Evolutionary conservation across 2,329 filamentous ascomycete species (phyloP), one percentile per base, ranked within the genome.

Genomic region (Leptodontidium sp.): DNA sequence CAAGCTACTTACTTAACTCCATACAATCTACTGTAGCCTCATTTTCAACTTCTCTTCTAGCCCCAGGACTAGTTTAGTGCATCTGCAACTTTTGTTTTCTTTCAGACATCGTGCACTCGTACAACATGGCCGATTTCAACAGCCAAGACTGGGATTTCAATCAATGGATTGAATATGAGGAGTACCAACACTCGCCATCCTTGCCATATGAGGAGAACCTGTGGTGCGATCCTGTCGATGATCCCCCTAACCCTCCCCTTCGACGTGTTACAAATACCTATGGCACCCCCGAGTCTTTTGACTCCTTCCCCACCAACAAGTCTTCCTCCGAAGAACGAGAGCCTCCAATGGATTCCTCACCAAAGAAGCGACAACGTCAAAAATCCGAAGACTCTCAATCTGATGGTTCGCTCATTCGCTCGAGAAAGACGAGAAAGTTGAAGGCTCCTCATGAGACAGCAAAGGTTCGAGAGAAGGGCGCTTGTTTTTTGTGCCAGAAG

Each of bases 291-390:
- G 50, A 57, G 1, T 53, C 67, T 15, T 29, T 55, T 15, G 24
- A 32, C n/a, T 35, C 24, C 8, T 55, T 17, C 24, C 35, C 52
- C n/a, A 50, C 47, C 26, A 26, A 35, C 8, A 55, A 55, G 1
- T 47, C 38, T n/a, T 47, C n/a, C 47, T 50, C 53, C 2, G 57
- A 62, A 14, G 21, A 32, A 17, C 38, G 43, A 15, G 38, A 40
- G 9, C 11, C 38, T 11, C 38, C 15, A 38, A 9, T 17, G n/a
- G 32, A 26, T 14, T 26, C 52, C 35, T 24, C 38, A 2, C 58
- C 89, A 35, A 45, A 32, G 9, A 63, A 59, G 47, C 65, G 65
- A 24, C 57, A 66, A 59, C 61, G 68, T 24, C 68, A 62, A 14
- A 35, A 35, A 38, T 66, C 65, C 4, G 57, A 63, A 17, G 43